A percentile compares a stretch with the other conserved stretches of the same genome.
Conservation (phyloP, 495 filamentous ascomycete genomes). For the Penicillium taxi region DNA sequence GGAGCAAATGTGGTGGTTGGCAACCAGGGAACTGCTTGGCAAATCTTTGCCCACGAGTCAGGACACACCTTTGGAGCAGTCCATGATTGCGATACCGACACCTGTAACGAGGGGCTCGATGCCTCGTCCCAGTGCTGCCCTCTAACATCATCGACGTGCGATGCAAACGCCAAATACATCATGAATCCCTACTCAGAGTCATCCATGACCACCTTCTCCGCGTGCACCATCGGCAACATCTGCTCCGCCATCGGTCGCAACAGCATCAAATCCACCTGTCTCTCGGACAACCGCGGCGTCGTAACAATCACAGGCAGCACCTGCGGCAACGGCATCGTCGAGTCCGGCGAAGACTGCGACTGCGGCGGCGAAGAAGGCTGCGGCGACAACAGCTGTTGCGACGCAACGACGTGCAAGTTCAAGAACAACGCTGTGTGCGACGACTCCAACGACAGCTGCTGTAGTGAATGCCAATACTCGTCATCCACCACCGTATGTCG, state of each 20-base stretch:
- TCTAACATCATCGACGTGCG: constrained; percentile 56
- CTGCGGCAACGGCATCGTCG: constrained; percentile 96
- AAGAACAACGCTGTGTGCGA: constrained; percentile 70
- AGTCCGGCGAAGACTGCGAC: constrained; percentile 89
- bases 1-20: constrained; percentile 86
- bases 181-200: constrained; percentile 87
- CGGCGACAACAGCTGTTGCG: constrained; percentile 69
- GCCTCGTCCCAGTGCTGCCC: constrained; percentile 81
- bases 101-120: constrained; percentile 56
- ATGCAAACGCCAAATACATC: constrained; percentile 71
- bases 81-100: constrained; percentile 70
- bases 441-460: constrained; percentile 87
- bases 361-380: constrained; percentile 75
- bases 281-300: constrained; percentile 75
- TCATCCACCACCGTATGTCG: constrained; percentile 66
- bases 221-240: constrained; percentile 86
- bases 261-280: constrained; percentile 66
- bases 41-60: constrained; percentile 92
- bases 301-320: constrained; percentile 77
- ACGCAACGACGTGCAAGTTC: constrained; percentile 85
- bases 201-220: constrained; percentile 70
- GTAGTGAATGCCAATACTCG: constrained; percentile 65
- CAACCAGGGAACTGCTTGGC: constrained; percentile 75
- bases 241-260: constrained; percentile 82
- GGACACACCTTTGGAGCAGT: constrained; percentile 96